Evolutionary conservation across 345 rosid species (phyloP), one percentile per base, ranked within the genome.

Genomic region (Mallotus nudiflorus): DNA sequence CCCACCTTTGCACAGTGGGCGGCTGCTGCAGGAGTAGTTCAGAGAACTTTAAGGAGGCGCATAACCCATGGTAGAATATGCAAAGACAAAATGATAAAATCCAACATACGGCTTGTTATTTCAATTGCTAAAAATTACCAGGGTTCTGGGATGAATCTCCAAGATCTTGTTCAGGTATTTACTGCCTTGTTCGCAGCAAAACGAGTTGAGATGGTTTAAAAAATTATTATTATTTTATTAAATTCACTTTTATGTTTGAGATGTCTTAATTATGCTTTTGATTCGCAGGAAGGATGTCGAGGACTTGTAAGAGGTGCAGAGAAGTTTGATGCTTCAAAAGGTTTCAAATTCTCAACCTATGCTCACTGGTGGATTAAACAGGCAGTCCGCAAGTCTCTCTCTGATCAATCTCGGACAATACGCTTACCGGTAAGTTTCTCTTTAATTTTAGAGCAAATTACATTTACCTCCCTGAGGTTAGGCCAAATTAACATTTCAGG

Each of bases 301-400:
- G 99, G 99, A 48, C 97, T 95, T 74, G 81, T 89, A 44, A 83
- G 88, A 74, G 97, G 97, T 52, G 75, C 96, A 44, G 99, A 91
- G 83, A 95, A 89, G 80, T 95, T 95, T 75, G 99, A 95, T 80
- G 96, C 91, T 60, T 86, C 97, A 58, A 95, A 86, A 69, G 99
- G 99, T 77, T 95, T 91, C 78, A 95, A 91, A 80, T 91, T 95
- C 73, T 95, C 99, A 46, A 95, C 99, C 11, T 95, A 95, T 75
- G 99, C 93, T 9, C 97, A 95, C 68, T 95, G 99, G 97, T 95
- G 99, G 99, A 90, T 92, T 66, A 95, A 85, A 66, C 99, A 95
- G 81, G 92, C 99, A 20, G 88, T 95, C 56, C 73, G 97, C 65
- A 92, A 84, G 78, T 85, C 91, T 69, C 97, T 95, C 25, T 86